These are phyloP conservation scores for Penicillium sp. DNA, from an alignment of 2,329 filamentous ascomycete species.

Conservation along the genomic window DNA sequence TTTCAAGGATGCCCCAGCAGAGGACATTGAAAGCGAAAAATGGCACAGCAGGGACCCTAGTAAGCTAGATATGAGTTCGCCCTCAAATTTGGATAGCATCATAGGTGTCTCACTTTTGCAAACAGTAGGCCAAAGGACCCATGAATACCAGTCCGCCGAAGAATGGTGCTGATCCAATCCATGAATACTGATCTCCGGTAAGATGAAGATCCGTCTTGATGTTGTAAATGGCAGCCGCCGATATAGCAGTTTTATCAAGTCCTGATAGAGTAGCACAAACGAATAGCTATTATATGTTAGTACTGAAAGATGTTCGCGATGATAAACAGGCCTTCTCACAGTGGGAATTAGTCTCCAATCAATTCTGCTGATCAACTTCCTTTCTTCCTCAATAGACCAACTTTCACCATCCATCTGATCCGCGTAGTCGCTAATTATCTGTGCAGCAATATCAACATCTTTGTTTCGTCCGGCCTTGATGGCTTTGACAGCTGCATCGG, in stretches of 20 bases:
- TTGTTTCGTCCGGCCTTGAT: not conserved
- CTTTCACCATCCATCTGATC: not conserved
- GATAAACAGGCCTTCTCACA: slow-evolving; percentile 33
- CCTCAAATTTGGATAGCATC: too few species aligned
- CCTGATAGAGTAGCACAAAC: slow-evolving; percentile 30
- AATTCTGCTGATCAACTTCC: slow-evolving; percentile 51
- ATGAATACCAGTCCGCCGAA: slow-evolving; percentile 19
- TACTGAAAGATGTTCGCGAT: not conserved
- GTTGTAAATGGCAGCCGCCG: slow-evolving; percentile 54
- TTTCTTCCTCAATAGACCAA: slow-evolving; percentile 24
- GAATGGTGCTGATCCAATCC: slow-evolving; percentile 40
- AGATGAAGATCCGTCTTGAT: slow-evolving; percentile 50
- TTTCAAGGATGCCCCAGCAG: not conserved
- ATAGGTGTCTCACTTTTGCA: slow-evolving; percentile 2
- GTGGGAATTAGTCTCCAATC: slow-evolving; percentile 58
- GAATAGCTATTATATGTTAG: slow-evolving; percentile 17
- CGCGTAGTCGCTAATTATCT: not conserved
- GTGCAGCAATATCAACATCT: slow-evolving; percentile 1
- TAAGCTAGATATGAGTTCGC: too few species aligned
- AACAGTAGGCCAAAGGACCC: not conserved
- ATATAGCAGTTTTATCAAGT: slow-evolving; percentile 31
- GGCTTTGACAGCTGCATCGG: not conserved
- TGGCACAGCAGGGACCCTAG: not conserved
- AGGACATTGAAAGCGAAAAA: not conserved
- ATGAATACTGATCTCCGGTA: slow-evolving; percentile 53